These are phyloP conservation scores for Pulveroboletus sp. DNA, from an alignment of 768 basidiomycete species.

Conservation along the genomic window DNA sequence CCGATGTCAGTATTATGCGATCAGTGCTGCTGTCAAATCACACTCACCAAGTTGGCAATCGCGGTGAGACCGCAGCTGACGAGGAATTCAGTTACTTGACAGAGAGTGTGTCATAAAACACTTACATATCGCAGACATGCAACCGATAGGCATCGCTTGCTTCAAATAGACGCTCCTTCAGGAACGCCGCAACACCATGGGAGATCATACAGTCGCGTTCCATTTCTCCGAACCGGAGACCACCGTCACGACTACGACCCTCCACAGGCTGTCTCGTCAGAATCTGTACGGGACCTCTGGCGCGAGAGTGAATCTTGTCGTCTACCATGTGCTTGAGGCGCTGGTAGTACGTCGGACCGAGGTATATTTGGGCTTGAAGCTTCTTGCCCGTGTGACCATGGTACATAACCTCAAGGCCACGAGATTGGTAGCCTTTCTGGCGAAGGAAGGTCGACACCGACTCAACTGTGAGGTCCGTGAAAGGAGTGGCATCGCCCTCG, in stretches of 20 bases:
- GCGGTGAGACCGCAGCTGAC: constrained; percentile 89
- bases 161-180: constrained; percentile 95
- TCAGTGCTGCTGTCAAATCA: not conserved
- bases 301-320: constrained; percentile 98
- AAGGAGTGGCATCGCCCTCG: constrained; percentile 98
- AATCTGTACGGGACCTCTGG: constrained; percentile 96
- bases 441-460: constrained; percentile 90
- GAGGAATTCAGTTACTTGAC: constrained; percentile 5
- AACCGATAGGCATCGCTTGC: constrained; percentile 90
- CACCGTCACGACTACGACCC: constrained; percentile 97
- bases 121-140: constrained; percentile 95
- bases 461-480: constrained; percentile 97
- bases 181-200: constrained; percentile 95
- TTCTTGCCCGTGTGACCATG: constrained; percentile 99
- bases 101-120: constrained; percentile 13
- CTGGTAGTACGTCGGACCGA: constrained; percentile 99
- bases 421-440: constrained; percentile 91
- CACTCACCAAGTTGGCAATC: constrained; percentile 86
- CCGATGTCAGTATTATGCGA: constrained; percentile 9
- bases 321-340: constrained; percentile 99
- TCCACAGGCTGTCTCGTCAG: constrained; percentile 97
- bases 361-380: constrained; percentile 95
- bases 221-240: constrained; percentile 99
- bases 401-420: constrained; percentile 97
- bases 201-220: constrained; percentile 99